A percentile compares a stretch with the other conserved stretches of the same genome.
phyloP scores from a whole-genome alignment of 2,329 filamentous ascomycete species.

The Clarireedia sp. region DNA sequence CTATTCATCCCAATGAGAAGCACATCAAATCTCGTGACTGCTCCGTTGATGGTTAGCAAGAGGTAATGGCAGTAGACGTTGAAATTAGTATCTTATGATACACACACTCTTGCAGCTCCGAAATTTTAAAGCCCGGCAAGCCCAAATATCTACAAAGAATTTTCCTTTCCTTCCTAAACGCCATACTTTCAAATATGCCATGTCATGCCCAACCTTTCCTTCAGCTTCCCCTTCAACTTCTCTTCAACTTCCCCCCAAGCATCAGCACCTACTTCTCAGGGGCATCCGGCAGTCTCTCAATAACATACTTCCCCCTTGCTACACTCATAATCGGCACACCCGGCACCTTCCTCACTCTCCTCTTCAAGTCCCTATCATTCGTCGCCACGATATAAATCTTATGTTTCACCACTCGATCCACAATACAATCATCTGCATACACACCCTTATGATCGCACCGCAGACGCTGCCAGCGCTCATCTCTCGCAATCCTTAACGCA shows the following conservation, averaged over 20 bases:
- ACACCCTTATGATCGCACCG: slow-evolving; percentile 86
- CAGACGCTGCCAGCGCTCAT: slow-evolving; percentile 79
- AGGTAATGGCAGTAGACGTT: too few species aligned
- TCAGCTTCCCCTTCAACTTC: not conserved
- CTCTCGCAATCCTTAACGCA: slow-evolving; percentile 75
- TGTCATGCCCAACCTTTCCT: not conserved
- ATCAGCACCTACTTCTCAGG: slow-evolving; percentile 46
- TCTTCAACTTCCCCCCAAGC: not conserved
- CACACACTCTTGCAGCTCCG: not conserved
- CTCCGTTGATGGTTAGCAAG: too few species aligned
- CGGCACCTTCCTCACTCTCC: slow-evolving; percentile 64
- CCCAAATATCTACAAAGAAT: not conserved
- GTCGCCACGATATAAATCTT: slow-evolving; percentile 74
- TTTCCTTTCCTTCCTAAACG: slow-evolving; percentile 2
- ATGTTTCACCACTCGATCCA: slow-evolving; percentile 63
- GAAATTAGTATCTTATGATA: not conserved
- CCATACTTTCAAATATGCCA: slow-evolving; percentile 5
- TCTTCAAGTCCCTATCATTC: slow-evolving; percentile 72
- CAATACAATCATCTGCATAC: slow-evolving; percentile 81
- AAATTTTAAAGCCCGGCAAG: not conserved
- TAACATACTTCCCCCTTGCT: slow-evolving; percentile 83
- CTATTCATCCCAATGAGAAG: too few species aligned
- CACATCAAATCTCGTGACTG: too few species aligned
- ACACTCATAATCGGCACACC: slow-evolving; percentile 67
- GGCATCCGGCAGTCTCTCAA: slow-evolving; percentile 82